Base-by-base conservation (phyloP, 2,329 filamentous ascomycete species). In the Alternaria burnsii region DNA sequence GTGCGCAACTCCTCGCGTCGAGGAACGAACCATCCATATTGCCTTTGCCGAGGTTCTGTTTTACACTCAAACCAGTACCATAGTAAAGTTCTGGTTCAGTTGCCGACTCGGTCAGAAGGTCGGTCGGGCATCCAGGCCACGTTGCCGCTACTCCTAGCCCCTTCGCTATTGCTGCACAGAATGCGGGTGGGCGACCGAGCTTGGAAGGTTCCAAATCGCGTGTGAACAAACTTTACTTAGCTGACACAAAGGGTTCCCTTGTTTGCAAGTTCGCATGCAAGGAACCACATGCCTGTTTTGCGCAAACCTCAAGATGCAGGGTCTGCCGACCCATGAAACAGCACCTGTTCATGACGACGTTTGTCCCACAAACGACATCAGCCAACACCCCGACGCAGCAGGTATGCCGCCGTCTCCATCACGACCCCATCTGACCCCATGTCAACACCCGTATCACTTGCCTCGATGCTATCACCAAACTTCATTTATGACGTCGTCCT, bases 321-420 rank as follows among this genome's bases (percentile, higher is more conserved):
- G 56, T 41, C 55, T 53, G 32, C 48, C 18, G 30, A 38, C 22
- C 55, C 34, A 36, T 14, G 20, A 43, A 52, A 43, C 51, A 34
- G 36, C 26, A 42, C 26, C 38, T 53, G 51, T 42, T 32, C 51
- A 53, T 41, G 51, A 53, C 24, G 36, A 42, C 51, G 40, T 53
- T 34, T 50, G 46, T 48, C 30, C 46, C 46, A 48, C 46, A 48
- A 24, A 14, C 46, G 32, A 48, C 28, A 34, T 22, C 18, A 41
- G 38, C 18, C 38, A 41, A 41, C 38, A 12, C 11, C n/a, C 52
- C 36, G 24, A 42, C 57, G 34, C 18, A 55, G 57, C 52, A 59
- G 50, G 52, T 59, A 34, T 59, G 52, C 57, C 57, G 57, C 51
- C 20, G 22, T 30, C 51, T 20, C 50, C 24, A 42, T 44, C 41